Evolutionary conservation across 179 eudicot genomes (phyloP), one percentile per base, ranked within the genome.

Genomic region (Heliamphora pulchella): DNA sequence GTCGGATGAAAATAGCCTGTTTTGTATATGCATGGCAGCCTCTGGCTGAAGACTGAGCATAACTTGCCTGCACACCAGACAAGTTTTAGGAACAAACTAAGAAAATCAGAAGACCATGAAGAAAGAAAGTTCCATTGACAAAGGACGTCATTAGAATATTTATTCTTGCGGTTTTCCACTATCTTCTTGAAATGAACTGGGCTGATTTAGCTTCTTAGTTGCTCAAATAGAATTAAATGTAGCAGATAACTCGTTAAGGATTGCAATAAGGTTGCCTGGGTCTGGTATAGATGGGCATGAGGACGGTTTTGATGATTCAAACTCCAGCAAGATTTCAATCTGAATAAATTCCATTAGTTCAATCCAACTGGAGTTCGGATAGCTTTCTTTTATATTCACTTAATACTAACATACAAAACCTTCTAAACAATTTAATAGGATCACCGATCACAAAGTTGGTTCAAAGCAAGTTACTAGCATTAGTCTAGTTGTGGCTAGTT

Each of bases 1-100:
- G 71, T 86, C 79, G 3, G 90, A 88, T 57, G 89, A 84, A 80
- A 86, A 86, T 67, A 74, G 43, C 80, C 87, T 77, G 81, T 47
- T 75, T 46, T 79, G 80, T 44, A 78, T 76, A 75, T 70, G 82
- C 80, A 82, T 53, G 15, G 31, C 57, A 57, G 74, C 80, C 61
- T 68, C 73, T 17, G 75, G 80, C 55, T 77, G 86, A 84, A 81
- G 70, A 81, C 59, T 31, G 70, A 75, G 68, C 43, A 81, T 75
- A 83, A 65, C 18, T 80, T 75, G 83, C 86, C 89, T 86, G 86
- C 61, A 74, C 51, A 69, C 18, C 67, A 65, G 31, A 58, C 64
- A 75, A 75, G 53, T 63, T 54, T 41, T 43, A 78, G n/a, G 55
- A 43, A 47, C 48, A 72, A 67, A 71, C 71, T 39, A 10, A 74